Evolutionary conservation across 768 basidiomycete species (phyloP), one percentile per base, ranked within the genome.

Genomic region (Tricholoma flavovirens): DNA sequence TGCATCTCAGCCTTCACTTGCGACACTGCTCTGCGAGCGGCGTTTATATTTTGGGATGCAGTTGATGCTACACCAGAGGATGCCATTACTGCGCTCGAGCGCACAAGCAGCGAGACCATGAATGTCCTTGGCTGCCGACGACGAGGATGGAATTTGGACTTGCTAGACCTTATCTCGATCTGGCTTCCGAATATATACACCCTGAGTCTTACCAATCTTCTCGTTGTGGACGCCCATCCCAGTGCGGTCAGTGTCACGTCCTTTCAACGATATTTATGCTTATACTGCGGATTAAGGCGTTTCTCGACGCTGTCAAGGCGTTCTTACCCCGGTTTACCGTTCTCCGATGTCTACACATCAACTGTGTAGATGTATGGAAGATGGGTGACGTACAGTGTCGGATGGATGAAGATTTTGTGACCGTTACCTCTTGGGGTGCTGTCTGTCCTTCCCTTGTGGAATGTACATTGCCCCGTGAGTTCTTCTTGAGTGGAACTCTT

Each of bases 101-200:
- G 63, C 12, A 65, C 66, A n/a, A 71, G 72, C 51, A 63, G 67
- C 19, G 63, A 66, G 8, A 70, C 66, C 0, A 67, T 75, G 22
- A 68, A 67, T 46, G 53, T 75, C 11, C 63, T 77, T 52, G 67
- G 68, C 53, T 75, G 73, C 56, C 66, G 70, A 15, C 60, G 73
- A 21, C 61, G 71, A 50, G 73, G 73, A 0, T 75, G 75, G 73
- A 77, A 77, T 55, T 55, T 71, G 36, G 75, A 75, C 53, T 56
- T 75, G 12, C 58, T 77, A 6, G 69, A 70, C 7, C 56, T 64
- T n/a, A 64, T 75, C 17, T 70, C 75, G 8, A 38, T 56, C 3
- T 64, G 62, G 30, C 62, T 77, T 3, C 73, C 72, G 1, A 65
- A 72, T 50, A 64, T 75, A 11, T 64, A 69, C 29, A 66, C 64